Conservation (phyloP, 805 yeast species). For the Hanseniaspora hatyaiensis region DNA sequence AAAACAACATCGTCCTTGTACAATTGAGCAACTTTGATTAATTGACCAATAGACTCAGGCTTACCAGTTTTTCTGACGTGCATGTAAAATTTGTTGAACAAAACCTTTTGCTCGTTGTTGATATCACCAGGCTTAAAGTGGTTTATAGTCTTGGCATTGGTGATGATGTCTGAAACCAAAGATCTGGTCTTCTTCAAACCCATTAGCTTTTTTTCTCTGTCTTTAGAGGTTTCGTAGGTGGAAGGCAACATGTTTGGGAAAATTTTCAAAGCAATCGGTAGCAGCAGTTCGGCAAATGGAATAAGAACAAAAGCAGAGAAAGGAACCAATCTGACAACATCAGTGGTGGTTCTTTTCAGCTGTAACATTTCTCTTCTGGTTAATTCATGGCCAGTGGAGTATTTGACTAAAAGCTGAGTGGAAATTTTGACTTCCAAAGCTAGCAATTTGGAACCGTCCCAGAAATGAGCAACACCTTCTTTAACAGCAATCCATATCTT, state of each 20-base stretch:
- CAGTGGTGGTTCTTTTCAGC: constrained; percentile 74
- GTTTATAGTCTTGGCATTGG: constrained; percentile 53
- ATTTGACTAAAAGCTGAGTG: constrained; percentile 62
- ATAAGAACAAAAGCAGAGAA: constrained; percentile 79
- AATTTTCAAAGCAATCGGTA: constrained; percentile 80
- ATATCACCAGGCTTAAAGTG: constrained; percentile 59
- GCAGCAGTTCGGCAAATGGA: constrained; percentile 86
- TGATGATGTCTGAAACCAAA: constrained; percentile 48
- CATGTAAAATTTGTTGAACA: constrained; percentile 68
- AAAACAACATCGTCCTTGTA: constrained; percentile 88
- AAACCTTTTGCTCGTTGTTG: constrained; percentile 58
- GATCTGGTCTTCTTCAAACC: constrained; percentile 51
- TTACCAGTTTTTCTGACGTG: constrained; percentile 54
- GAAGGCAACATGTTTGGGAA: constrained; percentile 93
- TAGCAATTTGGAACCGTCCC: constrained; percentile 89
- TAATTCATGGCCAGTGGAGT: constrained; percentile 81
- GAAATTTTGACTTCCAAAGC: constrained; percentile 85
- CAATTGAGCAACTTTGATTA: constrained; percentile 72
- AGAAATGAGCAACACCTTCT: constrained; percentile 80
- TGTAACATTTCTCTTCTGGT: constrained; percentile 85
- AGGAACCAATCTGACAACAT: constrained; percentile 79
- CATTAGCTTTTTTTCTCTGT: constrained; percentile 46
- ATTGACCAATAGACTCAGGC: constrained; percentile 53
- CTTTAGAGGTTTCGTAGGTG: constrained; percentile 63
- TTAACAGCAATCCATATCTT: constrained; percentile 75